Percentiles rank a stretch among this genome's conserved stretches.
Conservation (phyloP, 306 rosid species). For the Sindora glabra region DNA sequence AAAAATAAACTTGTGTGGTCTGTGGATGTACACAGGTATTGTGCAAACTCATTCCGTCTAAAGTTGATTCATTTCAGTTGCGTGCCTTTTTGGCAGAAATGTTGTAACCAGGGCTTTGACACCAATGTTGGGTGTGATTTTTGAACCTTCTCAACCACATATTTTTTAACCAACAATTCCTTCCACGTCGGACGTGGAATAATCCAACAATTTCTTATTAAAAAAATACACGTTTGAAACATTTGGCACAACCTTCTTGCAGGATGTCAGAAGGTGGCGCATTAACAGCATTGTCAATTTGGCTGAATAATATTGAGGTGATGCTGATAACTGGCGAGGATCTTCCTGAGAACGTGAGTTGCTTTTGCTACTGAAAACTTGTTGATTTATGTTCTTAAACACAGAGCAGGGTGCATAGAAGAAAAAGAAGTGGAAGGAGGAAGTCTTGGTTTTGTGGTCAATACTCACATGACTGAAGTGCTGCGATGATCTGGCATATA, state of each 20-base stretch:
- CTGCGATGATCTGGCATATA: neutral
- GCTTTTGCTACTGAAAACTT: slow-evolving; percentile 7
- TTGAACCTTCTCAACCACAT: no score
- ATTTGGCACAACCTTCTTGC: slow-evolving; percentile 24
- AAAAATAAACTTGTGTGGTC: slow-evolving; percentile 78
- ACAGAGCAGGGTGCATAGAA: neutral
- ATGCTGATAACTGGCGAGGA: slow-evolving; percentile 52
- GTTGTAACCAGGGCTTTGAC: no score
- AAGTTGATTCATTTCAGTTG: neutral
- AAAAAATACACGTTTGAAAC: neutral
- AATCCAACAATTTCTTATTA: no score
- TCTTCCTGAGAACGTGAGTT: slow-evolving; percentile 85
- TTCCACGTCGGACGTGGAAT: no score
- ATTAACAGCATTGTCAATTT: slow-evolving; percentile 73
- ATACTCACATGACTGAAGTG: neutral
- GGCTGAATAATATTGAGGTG: slow-evolving; percentile 73
- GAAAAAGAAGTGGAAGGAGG: neutral
- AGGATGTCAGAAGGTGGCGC: slow-evolving; percentile 98
- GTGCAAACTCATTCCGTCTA: slow-evolving; percentile 6
- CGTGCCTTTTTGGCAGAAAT: no score
- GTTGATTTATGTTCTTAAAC: slow-evolving; percentile 11
- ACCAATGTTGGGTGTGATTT: no score
- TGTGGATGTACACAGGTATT: slow-evolving; percentile 84
- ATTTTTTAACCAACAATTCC: no score
- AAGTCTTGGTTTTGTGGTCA: neutral